A percentile compares a stretch with the other conserved stretches of the same genome.
Conservation (phyloP, 2,329 filamentous ascomycete species). For the Fusarium annulatum region DNA sequence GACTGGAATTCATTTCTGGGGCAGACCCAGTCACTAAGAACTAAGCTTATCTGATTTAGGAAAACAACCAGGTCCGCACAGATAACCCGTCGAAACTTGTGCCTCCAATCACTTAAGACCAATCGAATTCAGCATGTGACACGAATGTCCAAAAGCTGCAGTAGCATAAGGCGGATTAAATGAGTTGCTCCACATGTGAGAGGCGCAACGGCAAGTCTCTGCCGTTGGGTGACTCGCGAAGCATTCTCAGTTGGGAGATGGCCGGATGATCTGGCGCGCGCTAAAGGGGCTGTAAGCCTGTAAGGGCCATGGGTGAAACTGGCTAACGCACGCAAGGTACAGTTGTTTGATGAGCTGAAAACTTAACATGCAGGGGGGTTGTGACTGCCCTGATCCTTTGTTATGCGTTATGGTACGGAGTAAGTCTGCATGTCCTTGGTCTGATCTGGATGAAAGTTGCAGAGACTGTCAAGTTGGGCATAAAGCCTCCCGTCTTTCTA, state of each 20-base stretch:
- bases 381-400: not conserved
- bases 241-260: slow-evolving; percentile 4
- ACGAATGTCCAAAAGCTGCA: not conserved
- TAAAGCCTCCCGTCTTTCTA: not conserved
- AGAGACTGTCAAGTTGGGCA: no score
- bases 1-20: not conserved
- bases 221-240: not conserved
- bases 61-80: not conserved
- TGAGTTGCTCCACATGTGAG: not conserved
- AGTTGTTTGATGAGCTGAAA: not conserved
- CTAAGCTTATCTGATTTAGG: not conserved
- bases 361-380: not conserved
- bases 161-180: not conserved
- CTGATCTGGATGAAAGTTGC: not conserved
- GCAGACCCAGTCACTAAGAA: not conserved
- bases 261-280: not conserved
- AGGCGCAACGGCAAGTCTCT: not conserved
- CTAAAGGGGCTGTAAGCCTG: not conserved
- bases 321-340: not conserved
- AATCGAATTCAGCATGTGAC: not conserved
- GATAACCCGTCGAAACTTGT: not conserved
- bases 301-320: not conserved
- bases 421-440: not conserved
- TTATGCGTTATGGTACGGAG: not conserved
- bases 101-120: not conserved